A percentile compares a stretch with the other conserved stretches of the same genome.
Evolutionary conservation across 495 filamentous ascomycete genomes (phyloP).

Genomic region (Aspergillus sparsus): DNA sequence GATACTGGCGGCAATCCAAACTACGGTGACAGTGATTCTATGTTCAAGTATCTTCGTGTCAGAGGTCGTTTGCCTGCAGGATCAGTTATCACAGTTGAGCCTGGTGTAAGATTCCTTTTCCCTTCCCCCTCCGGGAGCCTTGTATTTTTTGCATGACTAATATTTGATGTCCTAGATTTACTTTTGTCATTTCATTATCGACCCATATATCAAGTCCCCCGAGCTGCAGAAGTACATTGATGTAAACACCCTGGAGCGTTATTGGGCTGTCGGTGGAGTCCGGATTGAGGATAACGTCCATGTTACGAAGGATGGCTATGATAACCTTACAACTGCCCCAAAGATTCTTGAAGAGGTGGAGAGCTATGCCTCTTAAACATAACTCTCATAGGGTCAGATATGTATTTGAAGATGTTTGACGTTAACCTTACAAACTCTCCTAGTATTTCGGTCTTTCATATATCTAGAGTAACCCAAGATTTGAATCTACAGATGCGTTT

Average conservation of each 20-base stretch:
- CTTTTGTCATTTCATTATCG: slow-evolving; percentile 91
- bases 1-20: slow-evolving; percentile 87
- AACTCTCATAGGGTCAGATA: background rate
- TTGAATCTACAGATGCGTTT: too few species aligned
- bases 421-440: too few species aligned
- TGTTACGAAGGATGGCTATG: slow-evolving; percentile 72
- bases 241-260: slow-evolving; percentile 68
- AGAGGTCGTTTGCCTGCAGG: slow-evolving; percentile 71
- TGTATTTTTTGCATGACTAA: slow-evolving; percentile 12
- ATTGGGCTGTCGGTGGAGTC: slow-evolving; percentile 90
- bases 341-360: slow-evolving; percentile 76
- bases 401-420: too few species aligned
- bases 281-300: slow-evolving; percentile 75
- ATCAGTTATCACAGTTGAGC: slow-evolving; percentile 86
- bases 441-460: too few species aligned
- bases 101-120: slow-evolving; percentile 60
- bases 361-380: slow-evolving; percentile 32
- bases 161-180: slow-evolving; percentile 61
- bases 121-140: background rate
- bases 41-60: slow-evolving; percentile 87
- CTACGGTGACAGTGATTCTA: slow-evolving; percentile 77
- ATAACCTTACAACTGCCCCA: slow-evolving; percentile 76
- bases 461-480: too few species aligned
- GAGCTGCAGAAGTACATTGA: slow-evolving; percentile 75
- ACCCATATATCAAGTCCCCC: slow-evolving; percentile 71